Conservation (phyloP, 768 basidiomycete species). For the Macrolepiota fuliginosa region DNA sequence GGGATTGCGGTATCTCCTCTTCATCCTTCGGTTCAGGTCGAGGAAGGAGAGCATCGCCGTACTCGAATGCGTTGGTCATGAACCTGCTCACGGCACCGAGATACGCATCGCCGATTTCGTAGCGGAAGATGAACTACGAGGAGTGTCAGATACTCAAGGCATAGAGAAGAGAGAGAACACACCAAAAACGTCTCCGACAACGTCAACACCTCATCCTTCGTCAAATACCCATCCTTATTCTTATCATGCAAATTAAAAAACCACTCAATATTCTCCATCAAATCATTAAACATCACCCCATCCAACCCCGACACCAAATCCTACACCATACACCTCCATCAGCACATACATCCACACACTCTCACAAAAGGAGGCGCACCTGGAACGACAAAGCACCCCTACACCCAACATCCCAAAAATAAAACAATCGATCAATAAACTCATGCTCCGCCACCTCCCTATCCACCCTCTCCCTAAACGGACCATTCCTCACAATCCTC, state of each 20-base stretch:
- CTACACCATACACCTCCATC: constrained; percentile 34
- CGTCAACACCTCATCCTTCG: constrained; percentile 95
- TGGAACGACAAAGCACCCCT: constrained; percentile 88
- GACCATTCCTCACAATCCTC: constrained; percentile 84
- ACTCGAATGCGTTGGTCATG: constrained; percentile 98
- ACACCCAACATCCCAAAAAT: constrained; percentile 86
- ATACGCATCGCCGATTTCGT: constrained; percentile 94
- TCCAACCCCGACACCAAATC: constrained; percentile 88
- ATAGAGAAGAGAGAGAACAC: constrained; percentile 23
- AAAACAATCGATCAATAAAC: constrained; percentile 90
- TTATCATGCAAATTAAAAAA: constrained; percentile 96
- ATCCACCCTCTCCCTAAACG: constrained; percentile 85
- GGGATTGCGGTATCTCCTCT: constrained; percentile 32
- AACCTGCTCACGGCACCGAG: constrained; percentile 95
- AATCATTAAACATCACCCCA: constrained; percentile 90
- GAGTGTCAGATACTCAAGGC: neutral
- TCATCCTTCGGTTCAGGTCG: constrained; percentile 31
- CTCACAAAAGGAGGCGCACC: constrained; percentile 36
- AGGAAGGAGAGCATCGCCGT: constrained; percentile 89
- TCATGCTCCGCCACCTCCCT: constrained; percentile 94
- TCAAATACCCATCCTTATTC: constrained; percentile 92
- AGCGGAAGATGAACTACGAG: constrained; percentile 92
- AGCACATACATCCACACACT: neutral
- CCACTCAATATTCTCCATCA: constrained; percentile 99
- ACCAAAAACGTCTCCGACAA: constrained; percentile 93